Percentiles rank a stretch among this genome's conserved stretches.
phyloP scores from a whole-genome alignment of 768 basidiomycete genomes.

The Pulveroboletus ravenelii region DNA sequence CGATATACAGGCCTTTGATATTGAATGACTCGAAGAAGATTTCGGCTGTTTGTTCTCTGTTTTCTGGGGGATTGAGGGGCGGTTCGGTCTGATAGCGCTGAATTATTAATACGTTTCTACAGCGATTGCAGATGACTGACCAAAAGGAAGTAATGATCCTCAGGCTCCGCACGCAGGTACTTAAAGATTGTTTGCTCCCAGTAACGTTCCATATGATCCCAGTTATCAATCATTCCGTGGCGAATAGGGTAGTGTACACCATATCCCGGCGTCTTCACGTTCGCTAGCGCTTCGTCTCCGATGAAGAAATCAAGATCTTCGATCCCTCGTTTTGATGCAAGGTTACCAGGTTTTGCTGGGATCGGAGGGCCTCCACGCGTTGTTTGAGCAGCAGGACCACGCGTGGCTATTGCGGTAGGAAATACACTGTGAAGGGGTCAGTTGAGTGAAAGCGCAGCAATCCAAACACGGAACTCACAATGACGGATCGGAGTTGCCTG shows the following conservation, averaged over 20 bases:
- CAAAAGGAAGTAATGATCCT: constrained; percentile 97
- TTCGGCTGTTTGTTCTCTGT: constrained; percentile 97
- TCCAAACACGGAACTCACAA: constrained; percentile 55
- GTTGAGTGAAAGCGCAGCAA: constrained; percentile 3
- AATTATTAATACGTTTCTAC: background rate
- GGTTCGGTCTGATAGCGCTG: constrained; percentile 81
- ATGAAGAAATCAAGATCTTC: constrained; percentile 99
- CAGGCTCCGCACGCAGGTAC: constrained; percentile 95
- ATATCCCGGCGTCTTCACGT: constrained; percentile 92
- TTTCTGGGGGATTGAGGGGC: constrained; percentile 96
- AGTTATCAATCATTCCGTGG: constrained; percentile 97
- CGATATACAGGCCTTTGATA: constrained; percentile 97
- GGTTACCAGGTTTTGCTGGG: constrained; percentile 81
- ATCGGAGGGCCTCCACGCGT: constrained; percentile 69
- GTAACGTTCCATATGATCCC: constrained; percentile 98
- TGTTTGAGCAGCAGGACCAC: constrained; percentile 58
- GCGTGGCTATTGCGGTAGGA: constrained; percentile 92
- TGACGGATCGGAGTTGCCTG: constrained; percentile 97
- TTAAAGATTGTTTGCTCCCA: constrained; percentile 99
- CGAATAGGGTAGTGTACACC: constrained; percentile 94
- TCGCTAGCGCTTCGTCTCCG: constrained; percentile 95
- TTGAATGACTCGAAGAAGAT: constrained; percentile 99
- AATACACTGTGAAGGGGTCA: constrained; percentile 62
- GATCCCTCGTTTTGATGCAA: constrained; percentile 94
- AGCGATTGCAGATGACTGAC: constrained; percentile 44